phyloP scores from a whole-genome alignment of 2,329 filamentous ascomycete genomes.

The Fonsecaea nubica region DNA sequence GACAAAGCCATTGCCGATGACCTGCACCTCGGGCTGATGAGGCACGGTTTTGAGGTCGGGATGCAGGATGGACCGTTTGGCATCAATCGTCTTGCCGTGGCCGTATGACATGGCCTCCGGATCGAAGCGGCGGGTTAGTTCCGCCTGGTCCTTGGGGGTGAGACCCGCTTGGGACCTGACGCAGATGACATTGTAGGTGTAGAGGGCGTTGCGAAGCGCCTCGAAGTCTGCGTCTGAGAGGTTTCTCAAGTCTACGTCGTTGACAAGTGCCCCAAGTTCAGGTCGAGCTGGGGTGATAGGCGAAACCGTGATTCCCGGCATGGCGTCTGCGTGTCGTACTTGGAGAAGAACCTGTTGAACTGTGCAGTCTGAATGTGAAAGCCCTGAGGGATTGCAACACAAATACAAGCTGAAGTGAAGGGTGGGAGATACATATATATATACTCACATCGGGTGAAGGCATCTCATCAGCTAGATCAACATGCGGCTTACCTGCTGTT shows the following conservation, averaged over 20 bases:
- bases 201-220: conserved; percentile 69
- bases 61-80: conserved; percentile 70
- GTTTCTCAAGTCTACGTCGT: conserved; percentile 66
- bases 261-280: conserved; percentile 67
- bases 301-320: conserved; percentile 28
- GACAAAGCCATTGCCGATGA: conserved; percentile 78
- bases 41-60: conserved; percentile 82
- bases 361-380: conserved; percentile 1
- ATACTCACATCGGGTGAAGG: not conserved
- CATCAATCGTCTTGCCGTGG: conserved; percentile 76
- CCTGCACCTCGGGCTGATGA: conserved; percentile 78
- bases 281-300: conserved; percentile 30
- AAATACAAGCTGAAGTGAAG: not conserved
- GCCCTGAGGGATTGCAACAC: not conserved
- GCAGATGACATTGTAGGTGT: conserved; percentile 71
- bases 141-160: conserved; percentile 74
- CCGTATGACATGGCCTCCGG: conserved; percentile 70
- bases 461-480: not conserved
- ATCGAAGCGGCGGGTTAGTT: conserved; percentile 76
- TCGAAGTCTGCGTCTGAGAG: conserved; percentile 70
- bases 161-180: conserved; percentile 71
- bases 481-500: not conserved
- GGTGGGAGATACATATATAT: not conserved
- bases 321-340: conserved; percentile 12
- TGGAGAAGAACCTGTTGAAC: not conserved